phyloP scores from a whole-genome alignment of 768 basidiomycete species.

The Pluteus cervinus region DNA sequence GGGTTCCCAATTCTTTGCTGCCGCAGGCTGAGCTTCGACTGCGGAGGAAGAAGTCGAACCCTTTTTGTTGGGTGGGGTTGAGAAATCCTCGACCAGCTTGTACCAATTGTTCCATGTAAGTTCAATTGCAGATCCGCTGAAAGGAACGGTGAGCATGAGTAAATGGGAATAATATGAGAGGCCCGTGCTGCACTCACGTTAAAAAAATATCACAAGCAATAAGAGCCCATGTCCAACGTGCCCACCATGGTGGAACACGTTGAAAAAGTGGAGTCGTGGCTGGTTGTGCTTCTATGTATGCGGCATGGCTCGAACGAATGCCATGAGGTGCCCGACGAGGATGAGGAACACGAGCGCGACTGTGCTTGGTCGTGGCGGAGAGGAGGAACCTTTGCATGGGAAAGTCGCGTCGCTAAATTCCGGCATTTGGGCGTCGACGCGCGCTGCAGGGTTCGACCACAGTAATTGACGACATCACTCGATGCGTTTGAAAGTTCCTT shows the following conservation, averaged over 20 bases:
- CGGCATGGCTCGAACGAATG: no score
- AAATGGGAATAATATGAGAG: not conserved
- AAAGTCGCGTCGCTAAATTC: no score
- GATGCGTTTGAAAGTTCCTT: no score
- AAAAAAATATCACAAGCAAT: slow-evolving; percentile 7
- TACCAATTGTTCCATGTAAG: slow-evolving; percentile 30
- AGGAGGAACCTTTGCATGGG: no score
- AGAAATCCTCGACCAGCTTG: slow-evolving; percentile 15
- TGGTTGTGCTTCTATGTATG: no score
- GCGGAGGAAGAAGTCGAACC: slow-evolving; percentile 7
- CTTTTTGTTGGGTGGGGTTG: slow-evolving; percentile 13
- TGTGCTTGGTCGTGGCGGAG: no score
- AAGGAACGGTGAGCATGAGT: not conserved
- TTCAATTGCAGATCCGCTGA: slow-evolving; percentile 24
- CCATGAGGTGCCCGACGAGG: no score
- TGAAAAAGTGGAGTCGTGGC: slow-evolving; percentile 3
- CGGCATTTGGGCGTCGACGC: no score
- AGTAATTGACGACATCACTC: no score
- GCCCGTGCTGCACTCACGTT: slow-evolving; percentile 7
- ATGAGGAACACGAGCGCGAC: no score
- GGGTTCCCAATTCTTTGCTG: slow-evolving; percentile 1
- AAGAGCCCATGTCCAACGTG: slow-evolving; percentile 5
- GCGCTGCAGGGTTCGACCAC: no score
- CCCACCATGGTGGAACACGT: slow-evolving; percentile 8
- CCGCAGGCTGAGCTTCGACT: slow-evolving; percentile 2